A percentile compares a stretch with the other conserved stretches of the same genome.
Conservation (phyloP, 192 early-diverging fungal genomes). For the Coemansia sp. region DNA sequence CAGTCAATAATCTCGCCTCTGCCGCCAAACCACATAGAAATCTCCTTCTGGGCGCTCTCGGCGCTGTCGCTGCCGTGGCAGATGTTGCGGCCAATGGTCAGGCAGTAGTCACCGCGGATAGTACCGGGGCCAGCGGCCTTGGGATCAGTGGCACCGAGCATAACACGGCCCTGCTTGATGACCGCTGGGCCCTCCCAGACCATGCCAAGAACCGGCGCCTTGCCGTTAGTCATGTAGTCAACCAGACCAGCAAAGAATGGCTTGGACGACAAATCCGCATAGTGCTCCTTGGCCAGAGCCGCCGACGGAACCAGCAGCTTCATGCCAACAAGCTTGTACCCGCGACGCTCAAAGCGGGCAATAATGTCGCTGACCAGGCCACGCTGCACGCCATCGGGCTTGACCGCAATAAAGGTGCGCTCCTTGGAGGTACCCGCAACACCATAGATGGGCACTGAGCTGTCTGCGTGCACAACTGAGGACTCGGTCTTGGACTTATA, state of each 20-base stretch:
- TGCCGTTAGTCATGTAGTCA: constrained; percentile 88
- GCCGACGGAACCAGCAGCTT: constrained; percentile 67
- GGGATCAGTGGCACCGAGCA: constrained; percentile 94
- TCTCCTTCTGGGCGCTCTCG: constrained; percentile 79
- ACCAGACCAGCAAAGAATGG: constrained; percentile 90
- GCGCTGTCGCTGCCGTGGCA: constrained; percentile 86
- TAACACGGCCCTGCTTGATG: constrained; percentile 79
- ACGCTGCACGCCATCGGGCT: constrained; percentile 85
- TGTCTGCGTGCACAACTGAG: constrained; percentile 34
- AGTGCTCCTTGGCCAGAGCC: constrained; percentile 78
- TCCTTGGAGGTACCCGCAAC: constrained; percentile 60
- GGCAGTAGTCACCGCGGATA: constrained; percentile 84
- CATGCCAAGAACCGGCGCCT: constrained; percentile 78
- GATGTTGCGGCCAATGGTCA: constrained; percentile 75
- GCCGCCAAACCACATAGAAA: constrained; percentile 70
- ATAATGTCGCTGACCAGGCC: constrained; percentile 86
- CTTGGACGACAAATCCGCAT: constrained; percentile 76
- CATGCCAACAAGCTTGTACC: constrained; percentile 87
- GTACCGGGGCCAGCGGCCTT: constrained; percentile 81
- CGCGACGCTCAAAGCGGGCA: constrained; percentile 79
- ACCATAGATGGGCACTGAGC: constrained; percentile 51
- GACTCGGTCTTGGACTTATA: constrained; percentile 18
- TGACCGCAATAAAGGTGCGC: constrained; percentile 75
- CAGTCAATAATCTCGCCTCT: constrained; percentile 62
- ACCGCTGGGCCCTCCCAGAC: constrained; percentile 86